These are phyloP conservation scores for Leucogyrophana mollusca DNA, from an alignment of 768 basidiomycete species.

Conservation along the genomic window DNA sequence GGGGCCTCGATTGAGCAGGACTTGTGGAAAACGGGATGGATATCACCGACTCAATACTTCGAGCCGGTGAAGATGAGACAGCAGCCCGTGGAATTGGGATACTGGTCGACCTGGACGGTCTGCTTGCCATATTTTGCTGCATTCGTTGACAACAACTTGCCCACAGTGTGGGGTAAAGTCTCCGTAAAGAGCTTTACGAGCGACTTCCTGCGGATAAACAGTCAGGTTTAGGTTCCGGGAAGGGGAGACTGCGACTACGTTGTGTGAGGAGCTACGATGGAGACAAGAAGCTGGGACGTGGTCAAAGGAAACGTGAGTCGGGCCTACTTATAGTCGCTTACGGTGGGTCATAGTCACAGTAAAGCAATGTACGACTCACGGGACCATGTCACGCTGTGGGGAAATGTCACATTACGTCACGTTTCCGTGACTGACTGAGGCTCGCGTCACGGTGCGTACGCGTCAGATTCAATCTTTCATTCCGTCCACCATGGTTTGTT, in stretches of 20 bases:
- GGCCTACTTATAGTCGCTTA: constrained; percentile 6
- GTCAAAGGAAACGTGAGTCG: background rate
- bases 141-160: too few species aligned
- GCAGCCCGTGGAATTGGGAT: constrained; percentile 63
- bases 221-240: too few species aligned
- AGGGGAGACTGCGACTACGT: too few species aligned
- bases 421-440: constrained; percentile 10
- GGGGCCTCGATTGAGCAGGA: constrained; percentile 38
- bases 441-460: constrained; percentile 3
- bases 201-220: constrained; percentile 1
- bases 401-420: constrained; percentile 28
- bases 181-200: too few species aligned
- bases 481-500: constrained; percentile 19
- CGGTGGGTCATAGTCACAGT: constrained; percentile 4
- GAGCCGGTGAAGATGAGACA: constrained; percentile 43
- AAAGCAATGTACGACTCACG: too few species aligned
- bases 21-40: constrained; percentile 52
- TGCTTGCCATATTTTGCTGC: constrained; percentile 37
- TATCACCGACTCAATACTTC: constrained; percentile 65
- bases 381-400: constrained; percentile 15
- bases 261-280: too few species aligned
- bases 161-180: too few species aligned
- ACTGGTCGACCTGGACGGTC: constrained; percentile 62
- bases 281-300: too few species aligned
- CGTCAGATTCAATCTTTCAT: constrained; percentile 10